Percentiles rank a stretch among this genome's conserved stretches.
phyloP scores from a whole-genome alignment of 2,329 filamentous ascomycete species.

The Trichoderma afroharzianum region DNA sequence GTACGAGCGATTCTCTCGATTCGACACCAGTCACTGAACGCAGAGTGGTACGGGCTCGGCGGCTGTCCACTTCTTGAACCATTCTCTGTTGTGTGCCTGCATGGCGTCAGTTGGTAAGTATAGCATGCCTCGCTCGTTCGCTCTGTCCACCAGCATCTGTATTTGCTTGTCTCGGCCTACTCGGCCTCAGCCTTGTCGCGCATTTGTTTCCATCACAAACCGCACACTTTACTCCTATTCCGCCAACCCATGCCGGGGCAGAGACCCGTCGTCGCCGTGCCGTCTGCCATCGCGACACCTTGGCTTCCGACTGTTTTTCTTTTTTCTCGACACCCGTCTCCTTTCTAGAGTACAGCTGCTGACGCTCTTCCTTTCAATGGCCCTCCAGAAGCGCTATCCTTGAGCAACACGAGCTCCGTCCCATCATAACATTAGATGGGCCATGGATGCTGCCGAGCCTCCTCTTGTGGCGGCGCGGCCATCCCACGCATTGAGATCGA shows the following conservation, averaged over 20 bases:
- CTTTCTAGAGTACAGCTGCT: not conserved
- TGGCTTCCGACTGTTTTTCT: not conserved
- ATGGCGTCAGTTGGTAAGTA: conserved; percentile 19
- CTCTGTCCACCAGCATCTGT: conserved; percentile 7
- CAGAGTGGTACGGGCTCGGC: not conserved
- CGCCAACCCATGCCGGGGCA: not conserved
- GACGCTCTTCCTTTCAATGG: not conserved
- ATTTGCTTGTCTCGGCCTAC: not conserved
- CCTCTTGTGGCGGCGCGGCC: conserved; percentile 20
- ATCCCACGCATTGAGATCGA: conserved; percentile 13
- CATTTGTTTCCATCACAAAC: not conserved
- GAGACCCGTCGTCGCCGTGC: not conserved
- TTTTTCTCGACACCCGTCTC: not conserved
- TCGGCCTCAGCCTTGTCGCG: not conserved
- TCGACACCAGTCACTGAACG: not conserved
- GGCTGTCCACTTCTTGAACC: not conserved
- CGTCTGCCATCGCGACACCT: not conserved
- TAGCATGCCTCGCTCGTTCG: conserved; percentile 4
- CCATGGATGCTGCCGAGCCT: conserved; percentile 25
- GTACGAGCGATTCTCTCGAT: not conserved
- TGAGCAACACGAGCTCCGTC: conserved; percentile 19
- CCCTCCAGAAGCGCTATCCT: conserved; percentile 9
- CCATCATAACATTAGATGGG: conserved; percentile 16
- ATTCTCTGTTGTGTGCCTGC: not conserved
- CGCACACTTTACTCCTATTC: not conserved